Conservation (phyloP, 768 basidiomycete genomes). For the Pilatotrama ljubarskyi region DNA sequence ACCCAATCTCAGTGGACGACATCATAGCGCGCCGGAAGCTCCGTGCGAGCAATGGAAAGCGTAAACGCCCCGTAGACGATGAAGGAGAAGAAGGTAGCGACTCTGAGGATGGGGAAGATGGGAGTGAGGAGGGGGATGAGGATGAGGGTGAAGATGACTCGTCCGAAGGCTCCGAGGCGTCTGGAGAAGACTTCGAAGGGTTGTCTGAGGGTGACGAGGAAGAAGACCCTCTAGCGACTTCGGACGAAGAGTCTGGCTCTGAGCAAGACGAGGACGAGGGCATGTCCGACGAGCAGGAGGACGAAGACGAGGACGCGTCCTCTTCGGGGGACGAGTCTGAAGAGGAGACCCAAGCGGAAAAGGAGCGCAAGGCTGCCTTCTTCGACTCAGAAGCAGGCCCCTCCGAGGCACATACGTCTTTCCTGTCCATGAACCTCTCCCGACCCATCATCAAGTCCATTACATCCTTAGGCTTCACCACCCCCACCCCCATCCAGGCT, state of each 20-base stretch:
- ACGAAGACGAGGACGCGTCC: slow-evolving; percentile 42
- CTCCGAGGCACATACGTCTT: slow-evolving; percentile 67
- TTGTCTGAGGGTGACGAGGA: slow-evolving; percentile 32
- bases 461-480: slow-evolving; percentile 74
- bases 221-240: slow-evolving; percentile 42
- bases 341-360: slow-evolving; percentile 55
- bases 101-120: slow-evolving; percentile 32
- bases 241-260: slow-evolving; percentile 41
- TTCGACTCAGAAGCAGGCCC: slow-evolving; percentile 61
- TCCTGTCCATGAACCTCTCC: slow-evolving; percentile 92
- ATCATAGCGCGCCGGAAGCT: slow-evolving; percentile 78
- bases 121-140: slow-evolving; percentile 38
- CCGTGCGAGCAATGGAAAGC: slow-evolving; percentile 45
- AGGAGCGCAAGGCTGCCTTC: slow-evolving; percentile 81
- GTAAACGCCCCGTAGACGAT: slow-evolving; percentile 52
- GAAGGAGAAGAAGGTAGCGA: slow-evolving; percentile 34
- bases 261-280: slow-evolving; percentile 25
- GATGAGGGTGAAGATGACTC: slow-evolving; percentile 33
- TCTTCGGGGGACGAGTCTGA: slow-evolving; percentile 70
- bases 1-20: slow-evolving; percentile 87
- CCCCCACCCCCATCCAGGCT: slow-evolving; percentile 95
- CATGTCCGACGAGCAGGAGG: slow-evolving; percentile 30
- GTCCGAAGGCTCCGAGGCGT: slow-evolving; percentile 39
- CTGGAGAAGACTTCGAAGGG: slow-evolving; percentile 32
- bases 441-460: slow-evolving; percentile 91